A percentile compares a stretch with the other conserved stretches of the same genome.
Conservation (phyloP, 2,329 filamentous ascomycete species). For the Hymenoscyphus infarciens region DNA sequence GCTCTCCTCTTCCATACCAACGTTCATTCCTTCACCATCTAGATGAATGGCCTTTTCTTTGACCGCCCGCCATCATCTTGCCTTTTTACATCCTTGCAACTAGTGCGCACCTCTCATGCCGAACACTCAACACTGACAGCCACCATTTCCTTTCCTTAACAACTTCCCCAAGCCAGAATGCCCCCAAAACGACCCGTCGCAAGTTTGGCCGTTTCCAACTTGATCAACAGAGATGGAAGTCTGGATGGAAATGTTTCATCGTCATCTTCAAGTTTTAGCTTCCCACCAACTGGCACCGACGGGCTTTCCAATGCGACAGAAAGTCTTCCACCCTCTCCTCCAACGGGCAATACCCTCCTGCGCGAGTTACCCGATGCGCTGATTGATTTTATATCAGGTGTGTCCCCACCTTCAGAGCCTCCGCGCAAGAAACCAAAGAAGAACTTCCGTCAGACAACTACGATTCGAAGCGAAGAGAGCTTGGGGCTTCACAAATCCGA, state of each 20-base stretch:
- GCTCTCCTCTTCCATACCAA: too few species aligned
- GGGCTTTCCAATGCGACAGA: not conserved
- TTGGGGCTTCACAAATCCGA: conserved; percentile 5
- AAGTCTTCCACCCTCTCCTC: not conserved
- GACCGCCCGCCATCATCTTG: too few species aligned
- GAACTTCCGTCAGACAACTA: not conserved
- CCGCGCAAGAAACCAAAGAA: conserved; percentile 28
- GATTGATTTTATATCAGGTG: conserved; percentile 21
- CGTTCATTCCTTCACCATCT: too few species aligned
- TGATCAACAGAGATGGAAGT: not conserved
- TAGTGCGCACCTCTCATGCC: too few species aligned
- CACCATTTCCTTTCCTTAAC: too few species aligned
- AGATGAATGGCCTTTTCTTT: too few species aligned
- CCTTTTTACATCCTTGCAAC: too few species aligned
- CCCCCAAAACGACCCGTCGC: too few species aligned
- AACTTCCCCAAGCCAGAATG: too few species aligned
- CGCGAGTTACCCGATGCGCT: conserved; percentile 22
- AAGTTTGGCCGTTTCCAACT: too few species aligned
- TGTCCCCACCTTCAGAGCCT: conserved; percentile 16
- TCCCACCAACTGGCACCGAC: not conserved
- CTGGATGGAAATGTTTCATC: not conserved
- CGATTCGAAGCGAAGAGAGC: not conserved
- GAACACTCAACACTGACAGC: too few species aligned
- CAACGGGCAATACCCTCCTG: not conserved
- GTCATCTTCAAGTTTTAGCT: not conserved